phyloP scores from a whole-genome alignment of 495 filamentous ascomycete genomes.

The Daldinia vernicosa region DNA sequence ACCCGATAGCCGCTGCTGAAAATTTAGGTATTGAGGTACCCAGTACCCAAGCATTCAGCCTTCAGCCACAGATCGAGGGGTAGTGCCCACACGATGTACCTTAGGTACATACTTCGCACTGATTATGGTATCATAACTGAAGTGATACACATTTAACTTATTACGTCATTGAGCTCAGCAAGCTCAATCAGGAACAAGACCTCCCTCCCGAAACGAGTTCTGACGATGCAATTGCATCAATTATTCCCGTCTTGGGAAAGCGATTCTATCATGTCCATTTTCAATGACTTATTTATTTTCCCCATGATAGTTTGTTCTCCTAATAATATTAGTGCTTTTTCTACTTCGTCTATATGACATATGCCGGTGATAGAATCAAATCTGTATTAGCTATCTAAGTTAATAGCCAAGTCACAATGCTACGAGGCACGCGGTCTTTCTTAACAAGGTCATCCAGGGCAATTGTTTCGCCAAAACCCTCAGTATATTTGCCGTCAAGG shows the following conservation, averaged over 20 bases:
- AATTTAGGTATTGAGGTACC: too few relatives aligned
- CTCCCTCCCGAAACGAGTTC: background rate
- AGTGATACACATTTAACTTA: background rate
- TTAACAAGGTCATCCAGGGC: slow-evolving; percentile 43
- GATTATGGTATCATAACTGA: background rate
- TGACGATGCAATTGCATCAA: slow-evolving; percentile 38
- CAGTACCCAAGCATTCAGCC: background rate
- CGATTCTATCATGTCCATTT: background rate
- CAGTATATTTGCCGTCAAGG: slow-evolving; percentile 24
- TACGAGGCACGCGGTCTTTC: slow-evolving; percentile 50
- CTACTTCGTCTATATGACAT: background rate
- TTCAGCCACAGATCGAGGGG: slow-evolving; percentile 34
- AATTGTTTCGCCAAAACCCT: slow-evolving; percentile 15
- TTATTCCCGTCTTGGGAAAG: background rate
- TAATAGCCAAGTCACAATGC: slow-evolving; percentile 48
- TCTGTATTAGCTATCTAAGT: too few relatives aligned
- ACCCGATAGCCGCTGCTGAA: too few relatives aligned
- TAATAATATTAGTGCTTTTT: background rate
- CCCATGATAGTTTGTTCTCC: too few relatives aligned
- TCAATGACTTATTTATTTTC: background rate
- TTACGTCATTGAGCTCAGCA: slow-evolving; percentile 24
- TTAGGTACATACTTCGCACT: background rate
- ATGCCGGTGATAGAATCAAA: background rate
- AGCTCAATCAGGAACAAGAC: slow-evolving; percentile 18
- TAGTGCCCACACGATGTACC: background rate